Percentiles rank a stretch among this genome's conserved stretches.
These are phyloP conservation scores for Pseudogymnoascus sp. DNA, from an alignment of 2,329 filamentous ascomycete species.

Conservation along the genomic window DNA sequence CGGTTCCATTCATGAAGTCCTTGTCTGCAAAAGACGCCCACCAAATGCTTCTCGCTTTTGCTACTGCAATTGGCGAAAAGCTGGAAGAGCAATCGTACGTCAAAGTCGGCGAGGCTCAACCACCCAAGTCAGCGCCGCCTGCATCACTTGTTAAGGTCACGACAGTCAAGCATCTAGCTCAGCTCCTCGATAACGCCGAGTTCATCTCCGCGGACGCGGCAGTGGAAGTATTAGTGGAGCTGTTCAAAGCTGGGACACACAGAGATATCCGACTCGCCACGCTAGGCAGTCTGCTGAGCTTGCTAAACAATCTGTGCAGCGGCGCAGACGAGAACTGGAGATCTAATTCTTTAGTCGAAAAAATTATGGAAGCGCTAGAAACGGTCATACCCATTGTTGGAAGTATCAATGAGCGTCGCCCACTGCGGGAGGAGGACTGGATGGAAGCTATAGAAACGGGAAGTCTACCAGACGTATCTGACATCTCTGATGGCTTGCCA, in stretches of 20 bases:
- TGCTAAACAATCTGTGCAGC: conserved; percentile 21
- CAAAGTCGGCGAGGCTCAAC: conserved; percentile 12
- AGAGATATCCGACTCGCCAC: conserved; percentile 32
- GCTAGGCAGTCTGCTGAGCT: conserved; percentile 29
- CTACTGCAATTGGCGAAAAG: conserved; percentile 26
- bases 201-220: conserved; percentile 29
- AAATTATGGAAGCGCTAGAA: conserved; percentile 25
- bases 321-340: conserved; percentile 15
- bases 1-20: conserved; percentile 26
- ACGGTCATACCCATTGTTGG: conserved; percentile 29
- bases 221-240: conserved; percentile 24
- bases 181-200: conserved; percentile 30
- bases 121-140: conserved; percentile 4
- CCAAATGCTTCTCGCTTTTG: conserved; percentile 26
- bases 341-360: conserved; percentile 13
- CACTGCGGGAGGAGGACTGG: conserved; percentile 30
- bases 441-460: conserved; percentile 19
- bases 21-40: conserved; percentile 29
- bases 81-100: conserved; percentile 23
- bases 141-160: conserved; percentile 32
- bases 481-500: conserved; percentile 13
- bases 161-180: conserved; percentile 37
- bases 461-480: conserved; percentile 21
- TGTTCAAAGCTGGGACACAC: conserved; percentile 30
- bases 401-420: conserved; percentile 30